Evolutionary conservation across 345 rosid species (phyloP).

Genomic region (Murraya koenigii): DNA sequence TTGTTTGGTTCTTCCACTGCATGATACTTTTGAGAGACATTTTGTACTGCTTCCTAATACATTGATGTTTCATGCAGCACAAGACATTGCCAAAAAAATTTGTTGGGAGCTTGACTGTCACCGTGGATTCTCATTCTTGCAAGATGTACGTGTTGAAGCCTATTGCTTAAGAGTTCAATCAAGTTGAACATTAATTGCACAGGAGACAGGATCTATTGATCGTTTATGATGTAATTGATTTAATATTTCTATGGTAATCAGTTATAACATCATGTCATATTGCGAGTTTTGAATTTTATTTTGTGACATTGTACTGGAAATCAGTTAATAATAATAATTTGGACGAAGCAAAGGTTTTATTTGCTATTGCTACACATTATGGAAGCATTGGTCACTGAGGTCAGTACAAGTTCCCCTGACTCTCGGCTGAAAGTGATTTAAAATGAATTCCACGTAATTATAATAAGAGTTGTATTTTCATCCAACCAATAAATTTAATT

Average conservation of each 20-base stretch:
- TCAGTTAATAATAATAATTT: neutral
- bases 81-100: constrained; percentile 53
- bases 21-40: neutral
- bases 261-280: neutral
- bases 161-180: constrained; percentile 30
- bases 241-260: neutral
- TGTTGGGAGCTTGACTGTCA: constrained; percentile 57
- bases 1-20: neutral
- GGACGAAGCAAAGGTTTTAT: neutral
- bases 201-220: neutral
- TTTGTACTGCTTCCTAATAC: constrained; percentile 5
- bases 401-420: too few species aligned
- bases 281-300: neutral
- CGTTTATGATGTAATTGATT: neutral
- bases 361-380: too few species aligned
- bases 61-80: constrained; percentile 51
- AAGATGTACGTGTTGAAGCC: constrained; percentile 83
- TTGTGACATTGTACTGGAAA: neutral
- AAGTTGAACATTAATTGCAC: neutral
- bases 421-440: too few species aligned
- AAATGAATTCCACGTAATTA: too few species aligned
- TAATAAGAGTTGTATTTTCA: too few species aligned
- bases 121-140: constrained; percentile 56
- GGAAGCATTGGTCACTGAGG: too few species aligned
- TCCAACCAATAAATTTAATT: too few species aligned